Evolutionary conservation across 2,329 filamentous ascomycete genomes (phyloP), one percentile per base, ranked within the genome.

Genomic region (Spiromastix sp.): DNA sequence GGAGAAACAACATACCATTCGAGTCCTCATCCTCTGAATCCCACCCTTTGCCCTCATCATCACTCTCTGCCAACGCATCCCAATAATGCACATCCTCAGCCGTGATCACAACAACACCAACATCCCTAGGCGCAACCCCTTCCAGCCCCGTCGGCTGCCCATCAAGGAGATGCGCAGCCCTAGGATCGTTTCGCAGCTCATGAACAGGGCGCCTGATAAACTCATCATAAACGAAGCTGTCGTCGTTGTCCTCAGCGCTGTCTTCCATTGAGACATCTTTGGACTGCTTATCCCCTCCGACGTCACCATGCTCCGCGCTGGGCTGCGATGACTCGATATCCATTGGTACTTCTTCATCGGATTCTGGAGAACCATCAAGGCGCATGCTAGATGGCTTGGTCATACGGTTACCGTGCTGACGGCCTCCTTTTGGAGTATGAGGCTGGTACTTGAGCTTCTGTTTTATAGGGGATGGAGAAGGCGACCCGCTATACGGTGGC

Each of bases 1-100:
- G 34, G 30, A 30, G 10, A 3, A 21, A 11, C n/a, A 30, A 44
- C 55, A 47, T 50, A 68, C 67, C 71, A 49, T 79, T 79, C 24
- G 73, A 73, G 44, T 79, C 74, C 17, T 74, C 72, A 42, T 77
- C 74, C 39, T 78, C 75, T 21, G 66, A 73, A 42, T 74, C 67
- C 58, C 68, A 74, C 30, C 68, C 64, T 28, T 62, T 68, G 30
- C 69, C 70, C 11, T 59, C 57, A 9, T 70, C 66, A 10, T 71
- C 67, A n/a, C 70, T 63, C 37, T 66, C 63, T 4, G 67, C 61
- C 48, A 72, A 72, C 16, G 63, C 57, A 39, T 74, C 68, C 74
- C 74, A 79, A 35, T 70, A 63, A 27, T 70, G 62, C 43, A 74
- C 54, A 30, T 63, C 57, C 39, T 63, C 57, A 3, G 53, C 46